Evolutionary conservation across 2,329 filamentous ascomycete species (phyloP).

Genomic region (Colletotrichum theobromicola): DNA sequence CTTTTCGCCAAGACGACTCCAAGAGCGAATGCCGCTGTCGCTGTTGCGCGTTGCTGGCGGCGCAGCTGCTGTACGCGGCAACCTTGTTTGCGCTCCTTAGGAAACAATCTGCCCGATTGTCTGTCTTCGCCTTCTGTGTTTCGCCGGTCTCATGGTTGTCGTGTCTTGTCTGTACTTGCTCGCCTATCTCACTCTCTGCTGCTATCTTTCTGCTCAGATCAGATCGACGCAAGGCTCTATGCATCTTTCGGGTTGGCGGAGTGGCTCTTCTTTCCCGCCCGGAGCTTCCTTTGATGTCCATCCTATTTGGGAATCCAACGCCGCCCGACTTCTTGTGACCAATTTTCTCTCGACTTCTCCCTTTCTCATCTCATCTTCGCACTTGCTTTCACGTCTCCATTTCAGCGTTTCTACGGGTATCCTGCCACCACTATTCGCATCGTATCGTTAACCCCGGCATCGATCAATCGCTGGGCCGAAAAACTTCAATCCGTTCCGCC

Average conservation of each 20-base stretch:
- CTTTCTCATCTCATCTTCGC: neutral
- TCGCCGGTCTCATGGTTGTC: neutral
- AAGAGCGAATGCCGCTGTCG: neutral
- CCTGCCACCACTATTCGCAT: neutral
- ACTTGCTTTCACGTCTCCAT: neutral
- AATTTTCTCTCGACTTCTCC: neutral
- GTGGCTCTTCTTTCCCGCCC: neutral
- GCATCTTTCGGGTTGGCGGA: neutral
- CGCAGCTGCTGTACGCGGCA: constrained; percentile 6
- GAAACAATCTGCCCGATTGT: neutral
- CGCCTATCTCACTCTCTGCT: neutral
- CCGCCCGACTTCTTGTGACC: neutral
- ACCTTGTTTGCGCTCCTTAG: neutral
- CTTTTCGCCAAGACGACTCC: constrained; percentile 11
- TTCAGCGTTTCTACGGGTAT: neutral
- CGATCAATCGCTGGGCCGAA: neutral
- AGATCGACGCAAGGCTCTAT: neutral
- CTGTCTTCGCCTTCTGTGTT: neutral
- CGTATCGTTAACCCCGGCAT: neutral
- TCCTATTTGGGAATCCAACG: neutral
- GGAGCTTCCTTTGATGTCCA: neutral
- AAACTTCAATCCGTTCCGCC: neutral
- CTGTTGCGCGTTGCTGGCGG: constrained; percentile 15
- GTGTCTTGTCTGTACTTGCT: neutral
- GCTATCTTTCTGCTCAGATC: neutral